phyloP scores from a whole-genome alignment of 1,284 basidiomycete genomes.

The Rhodotorula sp. region DNA sequence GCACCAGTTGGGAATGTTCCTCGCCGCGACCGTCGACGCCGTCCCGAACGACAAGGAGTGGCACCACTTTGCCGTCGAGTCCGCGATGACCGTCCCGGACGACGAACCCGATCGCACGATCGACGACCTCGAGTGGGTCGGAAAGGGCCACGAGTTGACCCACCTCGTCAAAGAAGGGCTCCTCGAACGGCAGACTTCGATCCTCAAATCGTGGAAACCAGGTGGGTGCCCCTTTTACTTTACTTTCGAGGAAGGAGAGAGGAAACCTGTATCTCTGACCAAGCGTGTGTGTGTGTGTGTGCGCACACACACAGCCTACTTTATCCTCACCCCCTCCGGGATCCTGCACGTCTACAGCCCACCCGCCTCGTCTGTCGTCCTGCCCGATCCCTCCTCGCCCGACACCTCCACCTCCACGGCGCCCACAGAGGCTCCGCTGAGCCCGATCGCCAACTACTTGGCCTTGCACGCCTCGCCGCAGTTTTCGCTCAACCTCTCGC shows the following conservation, averaged over 20 bases:
- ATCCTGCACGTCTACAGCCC: slow-evolving; percentile 32
- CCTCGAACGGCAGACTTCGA: slow-evolving; percentile 37
- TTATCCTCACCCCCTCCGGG: slow-evolving; percentile 35
- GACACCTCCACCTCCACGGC: too few relatives aligned
- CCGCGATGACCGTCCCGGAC: slow-evolving; percentile 7
- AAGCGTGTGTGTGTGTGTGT: background rate
- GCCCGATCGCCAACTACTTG: slow-evolving; percentile 31
- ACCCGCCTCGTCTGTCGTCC: slow-evolving; percentile 1
- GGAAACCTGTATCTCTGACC: background rate
- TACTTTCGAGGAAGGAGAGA: too few relatives aligned
- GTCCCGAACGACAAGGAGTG: slow-evolving; percentile 36
- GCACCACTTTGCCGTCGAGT: slow-evolving; percentile 25
- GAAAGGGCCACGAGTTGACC: slow-evolving; percentile 23
- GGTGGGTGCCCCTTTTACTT: background rate
- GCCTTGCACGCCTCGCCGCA: slow-evolving; percentile 27
- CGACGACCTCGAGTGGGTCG: slow-evolving; percentile 19
- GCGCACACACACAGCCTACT: slow-evolving; percentile 11
- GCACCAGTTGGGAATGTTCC: slow-evolving; percentile 38
- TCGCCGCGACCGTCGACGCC: slow-evolving; percentile 31
- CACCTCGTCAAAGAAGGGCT: slow-evolving; percentile 27
- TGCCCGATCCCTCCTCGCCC: background rate
- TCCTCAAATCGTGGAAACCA: slow-evolving; percentile 34
- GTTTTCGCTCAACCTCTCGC: slow-evolving; percentile 23
- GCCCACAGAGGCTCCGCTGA: background rate
- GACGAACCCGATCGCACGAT: background rate